Evolutionary conservation across 495 filamentous ascomycete species (phyloP), one percentile per base, ranked within the genome.

Genomic region (Podospora conica): DNA sequence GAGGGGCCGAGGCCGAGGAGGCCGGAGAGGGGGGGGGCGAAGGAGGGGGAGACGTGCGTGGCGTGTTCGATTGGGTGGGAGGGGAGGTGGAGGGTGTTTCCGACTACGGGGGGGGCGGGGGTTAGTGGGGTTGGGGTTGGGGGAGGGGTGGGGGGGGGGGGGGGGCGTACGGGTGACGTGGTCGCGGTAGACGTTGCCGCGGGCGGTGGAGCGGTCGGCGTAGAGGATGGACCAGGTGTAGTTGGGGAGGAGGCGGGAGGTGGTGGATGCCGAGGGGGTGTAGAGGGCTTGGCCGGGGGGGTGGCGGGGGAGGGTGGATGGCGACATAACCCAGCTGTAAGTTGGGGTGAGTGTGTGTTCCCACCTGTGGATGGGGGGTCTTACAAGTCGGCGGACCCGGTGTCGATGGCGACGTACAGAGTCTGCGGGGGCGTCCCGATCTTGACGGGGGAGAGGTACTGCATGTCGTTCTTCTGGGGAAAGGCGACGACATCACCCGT

Each of bases 1-100:
- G 83, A 85, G 76, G 90, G 89, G 7, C 85, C 86, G n/a, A 91
- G 79, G 29, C 90, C 90, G n/a, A 92, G 80, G 24, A 92, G 80
- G 31, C 90, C 90, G 64, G 90, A 87, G 70, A 80, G 85, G 68
- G 81, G 75, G 61, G 77, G 79, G 67, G 74, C 69, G 79, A 91
- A 92, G 53, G 81, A 62, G 55, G 67, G 21, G 54, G 86, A 89
- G 73, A 92, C 82, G 18, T 71, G 71, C 11, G 78, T 77, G 27
- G 90, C 90, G 40, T 86, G 81, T 73, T 90, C 89, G 55, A 92
- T 85, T 59, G 85, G 86, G 75, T 91, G 90, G 28, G 69, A 71
- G 3, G 77, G 76, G 33, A 85, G 84, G n/a, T 80, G 84, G 55
- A 88, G 15, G 15, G 40, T 78, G 27, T 78, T 78, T 60, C 88